These are phyloP conservation scores for Lycium ferocissimum DNA, from an alignment of 257 asterid genomes.

Conservation along the genomic window DNA sequence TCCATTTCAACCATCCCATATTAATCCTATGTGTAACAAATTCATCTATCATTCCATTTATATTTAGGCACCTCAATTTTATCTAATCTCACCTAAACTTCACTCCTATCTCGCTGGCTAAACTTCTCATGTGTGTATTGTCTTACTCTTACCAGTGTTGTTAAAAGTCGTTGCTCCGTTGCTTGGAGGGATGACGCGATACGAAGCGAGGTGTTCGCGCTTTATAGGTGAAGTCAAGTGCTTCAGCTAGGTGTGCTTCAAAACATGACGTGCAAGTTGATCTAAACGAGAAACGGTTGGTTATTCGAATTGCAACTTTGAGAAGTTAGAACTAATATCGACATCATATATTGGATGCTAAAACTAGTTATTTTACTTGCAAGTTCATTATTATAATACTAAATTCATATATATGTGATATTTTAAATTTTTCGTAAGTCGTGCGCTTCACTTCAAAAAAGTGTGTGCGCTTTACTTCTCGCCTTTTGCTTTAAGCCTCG, in stretches of 20 bases:
- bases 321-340: background rate
- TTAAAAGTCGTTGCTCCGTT: background rate
- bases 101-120: background rate
- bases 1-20: constrained; percentile 9
- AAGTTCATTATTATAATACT: background rate
- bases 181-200: background rate
- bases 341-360: background rate
- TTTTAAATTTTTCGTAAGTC: background rate
- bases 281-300: background rate
- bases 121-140: background rate
- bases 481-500: background rate
- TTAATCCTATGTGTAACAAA: background rate
- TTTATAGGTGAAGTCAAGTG: background rate
- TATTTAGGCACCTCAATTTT: background rate
- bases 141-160: constrained; percentile 2
- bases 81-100: background rate
- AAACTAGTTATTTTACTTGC: background rate
- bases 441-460: background rate
- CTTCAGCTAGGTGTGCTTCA: background rate
- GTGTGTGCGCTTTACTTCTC: background rate
- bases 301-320: constrained; percentile 10
- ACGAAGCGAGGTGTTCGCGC: background rate
- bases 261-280: background rate
- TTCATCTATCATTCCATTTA: background rate
- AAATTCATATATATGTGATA: background rate